phyloP scores from a whole-genome alignment of 495 filamentous ascomycete genomes.

The Penicillium canariense region DNA sequence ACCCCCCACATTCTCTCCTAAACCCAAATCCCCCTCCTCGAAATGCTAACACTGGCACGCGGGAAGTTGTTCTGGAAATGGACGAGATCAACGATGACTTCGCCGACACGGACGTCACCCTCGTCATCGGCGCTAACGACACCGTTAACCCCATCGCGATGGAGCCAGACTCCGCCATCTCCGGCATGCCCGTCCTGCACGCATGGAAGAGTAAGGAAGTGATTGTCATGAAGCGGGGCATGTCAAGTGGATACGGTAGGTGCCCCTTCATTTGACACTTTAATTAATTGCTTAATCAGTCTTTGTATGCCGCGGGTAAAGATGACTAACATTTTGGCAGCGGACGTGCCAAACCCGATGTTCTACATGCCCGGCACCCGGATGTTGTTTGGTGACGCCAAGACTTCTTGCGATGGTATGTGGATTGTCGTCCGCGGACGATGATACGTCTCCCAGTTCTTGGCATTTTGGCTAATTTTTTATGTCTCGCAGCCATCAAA shows the following conservation, averaged over 20 bases:
- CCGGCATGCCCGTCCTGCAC: slow-evolving; percentile 82
- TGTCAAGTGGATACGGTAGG: slow-evolving; percentile 77
- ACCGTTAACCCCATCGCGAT: slow-evolving; percentile 82
- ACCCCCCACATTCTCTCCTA: background rate
- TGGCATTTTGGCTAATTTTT: slow-evolving; percentile 1
- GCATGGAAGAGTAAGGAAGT: slow-evolving; percentile 90
- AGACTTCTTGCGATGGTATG: slow-evolving; percentile 69
- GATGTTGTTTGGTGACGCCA: slow-evolving; percentile 85
- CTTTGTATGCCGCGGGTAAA: background rate
- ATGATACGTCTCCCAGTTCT: too few species aligned
- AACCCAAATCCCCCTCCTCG: too few species aligned
- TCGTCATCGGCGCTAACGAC: slow-evolving; percentile 84
- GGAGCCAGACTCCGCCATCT: slow-evolving; percentile 73
- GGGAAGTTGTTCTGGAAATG: slow-evolving; percentile 71
- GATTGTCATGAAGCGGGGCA: slow-evolving; percentile 80
- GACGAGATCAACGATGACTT: slow-evolving; percentile 91
- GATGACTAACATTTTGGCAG: slow-evolving; percentile 26
- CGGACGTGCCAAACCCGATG: slow-evolving; percentile 84
- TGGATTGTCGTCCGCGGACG: too few species aligned
- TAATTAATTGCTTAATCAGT: background rate
- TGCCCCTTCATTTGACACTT: background rate
- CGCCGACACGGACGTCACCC: slow-evolving; percentile 72
- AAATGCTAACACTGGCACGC: slow-evolving; percentile 13
- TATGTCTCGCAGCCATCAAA: slow-evolving; percentile 36
- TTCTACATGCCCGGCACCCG: slow-evolving; percentile 80